Conservation (phyloP, 2,329 filamentous ascomycete genomes). For the Colletotrichum filicis region DNA sequence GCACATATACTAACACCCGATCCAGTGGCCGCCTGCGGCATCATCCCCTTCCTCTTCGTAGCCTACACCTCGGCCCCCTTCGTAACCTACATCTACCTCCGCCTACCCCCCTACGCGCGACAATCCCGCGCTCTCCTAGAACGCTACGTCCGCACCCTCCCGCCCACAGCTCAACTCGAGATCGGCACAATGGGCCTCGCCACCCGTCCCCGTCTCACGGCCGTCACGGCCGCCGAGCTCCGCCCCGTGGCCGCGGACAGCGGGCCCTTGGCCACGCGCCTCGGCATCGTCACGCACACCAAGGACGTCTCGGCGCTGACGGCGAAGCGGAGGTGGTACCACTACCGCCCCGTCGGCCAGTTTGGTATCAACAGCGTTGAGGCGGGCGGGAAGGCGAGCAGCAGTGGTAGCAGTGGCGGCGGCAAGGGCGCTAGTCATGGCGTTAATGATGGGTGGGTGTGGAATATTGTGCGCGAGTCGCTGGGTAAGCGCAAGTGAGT, state of each 20-base stretch:
- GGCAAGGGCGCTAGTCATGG: constrained; percentile 40
- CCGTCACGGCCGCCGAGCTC: constrained; percentile 52
- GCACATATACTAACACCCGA: constrained; percentile 8
- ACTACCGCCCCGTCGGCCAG: constrained; percentile 49
- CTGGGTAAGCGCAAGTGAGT: constrained; percentile 39
- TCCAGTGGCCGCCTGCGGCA: constrained; percentile 68
- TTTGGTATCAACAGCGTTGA: constrained; percentile 49
- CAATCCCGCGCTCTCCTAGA: constrained; percentile 66
- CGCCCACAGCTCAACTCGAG: constrained; percentile 58
- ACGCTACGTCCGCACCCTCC: constrained; percentile 60
- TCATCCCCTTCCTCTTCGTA: constrained; percentile 73
- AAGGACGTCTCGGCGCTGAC: constrained; percentile 49
- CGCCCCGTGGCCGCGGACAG: constrained; percentile 36
- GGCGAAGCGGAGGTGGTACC: constrained; percentile 51
- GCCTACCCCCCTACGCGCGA: constrained; percentile 73
- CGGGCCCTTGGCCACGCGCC: constrained; percentile 38
- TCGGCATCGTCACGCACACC: constrained; percentile 54
- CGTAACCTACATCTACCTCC: constrained; percentile 77
- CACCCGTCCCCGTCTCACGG: constrained; percentile 63
- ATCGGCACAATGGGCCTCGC: constrained; percentile 67
- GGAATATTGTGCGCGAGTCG: constrained; percentile 50
- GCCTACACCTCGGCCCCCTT: constrained; percentile 75
- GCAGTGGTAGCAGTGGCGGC: constrained; percentile 29
- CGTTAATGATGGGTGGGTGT: constrained; percentile 52
- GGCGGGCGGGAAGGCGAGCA: constrained; percentile 7